Evolutionary conservation across 2,329 filamentous ascomycete genomes (phyloP), one percentile per base, ranked within the genome.

Genomic region (Fusarium nurragi): DNA sequence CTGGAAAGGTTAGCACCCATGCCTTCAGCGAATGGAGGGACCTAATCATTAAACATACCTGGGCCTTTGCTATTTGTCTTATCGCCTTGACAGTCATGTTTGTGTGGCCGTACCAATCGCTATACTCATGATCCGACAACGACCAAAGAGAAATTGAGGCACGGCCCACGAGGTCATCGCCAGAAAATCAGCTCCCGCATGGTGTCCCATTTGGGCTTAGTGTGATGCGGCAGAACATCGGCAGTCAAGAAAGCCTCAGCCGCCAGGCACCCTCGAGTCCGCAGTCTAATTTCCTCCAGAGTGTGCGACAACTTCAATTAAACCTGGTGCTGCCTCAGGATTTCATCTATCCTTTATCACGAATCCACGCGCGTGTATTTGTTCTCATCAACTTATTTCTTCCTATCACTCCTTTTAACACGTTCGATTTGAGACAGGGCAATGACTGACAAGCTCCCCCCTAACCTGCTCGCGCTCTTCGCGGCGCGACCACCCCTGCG

Each of bases 391-490:
- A 45, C 26, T 22, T 32, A 37, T 28, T 53, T 39, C 16, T n/a
- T 34, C 32, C 16, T 16, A 51, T 36, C 43, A n/a, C 46, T 51
- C 41, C 25, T 23, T 54, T 52, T 16, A 19, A 26, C 22, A 38
- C 26, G n/a, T 37, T 36, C 23, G 40, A 59, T 36, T 50, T 21
- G 65, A 56, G 47, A 64, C 52, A 72, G 82, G 71, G 41, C 50
- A 64, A 99, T 98, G 95, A 98, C 95, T 47, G 94, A 97, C 84
- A 95, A 96, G 80, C 90, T 99, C 19, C 94, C 95, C 57, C 92
- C 91, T 54, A 94, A 97, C 76, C 86, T 98, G 59, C 86, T 98
- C 72, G 91, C 92, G 79, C 92, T 98, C 70, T 99, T 99, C 82
- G 92, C 94, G 80, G 92, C 95, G 76, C 92, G 95, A 60, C 95